Evolutionary conservation across 2,329 filamentous ascomycete species (phyloP), one percentile per base, ranked within the genome.

Genomic region (Fusarium pseudoanthophilum): DNA sequence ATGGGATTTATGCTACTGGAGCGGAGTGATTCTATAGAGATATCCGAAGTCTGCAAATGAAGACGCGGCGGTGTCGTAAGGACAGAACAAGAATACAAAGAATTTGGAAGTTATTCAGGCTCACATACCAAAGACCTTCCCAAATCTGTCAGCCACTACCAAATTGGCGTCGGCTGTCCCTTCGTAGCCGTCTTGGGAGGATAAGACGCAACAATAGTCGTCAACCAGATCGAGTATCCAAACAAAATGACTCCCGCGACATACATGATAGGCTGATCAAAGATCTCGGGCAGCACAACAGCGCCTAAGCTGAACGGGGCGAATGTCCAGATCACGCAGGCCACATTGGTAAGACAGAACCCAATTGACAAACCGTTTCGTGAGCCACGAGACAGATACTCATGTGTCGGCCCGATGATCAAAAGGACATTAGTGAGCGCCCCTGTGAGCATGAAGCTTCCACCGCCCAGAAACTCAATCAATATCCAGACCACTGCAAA

Each of bases 391-490:
- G 34, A 20, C 0, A 73, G 20, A 16, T 49, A 66, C 13, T 63
- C 71, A 2, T 69, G 32, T 1, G 43, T 66, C 3, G 53, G 65
- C 0, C 71, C 69, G 4, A 73, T 4, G 4, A 58, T 49, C 13
- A 66, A 28, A 10, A 69, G 37, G 8, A 72, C 49, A 21, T 73
- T 69, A 11, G 57, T 69, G 1, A 73, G 24, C 2, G 30, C 43
- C 20, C 24, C 56, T 1, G 43, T 52, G 11, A 59, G 43, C 24
- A 52, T 21, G 32, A 59, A 59, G 0, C 32, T 11, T 2, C 49
- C 32, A 0, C 18, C 6, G 0, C 13, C 49, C 0, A 36, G 9
- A 4, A 26, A 52, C 2, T 36, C n/a, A 0, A 52, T 52, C 49
- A 52, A 4, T 11, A 36, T 24, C 49, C 49, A 36, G n/a, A 36